A percentile compares a stretch with the other conserved stretches of the same genome.
Evolutionary conservation across 768 basidiomycete genomes (phyloP).

Genomic region (Gloeostereum incarnatum): DNA sequence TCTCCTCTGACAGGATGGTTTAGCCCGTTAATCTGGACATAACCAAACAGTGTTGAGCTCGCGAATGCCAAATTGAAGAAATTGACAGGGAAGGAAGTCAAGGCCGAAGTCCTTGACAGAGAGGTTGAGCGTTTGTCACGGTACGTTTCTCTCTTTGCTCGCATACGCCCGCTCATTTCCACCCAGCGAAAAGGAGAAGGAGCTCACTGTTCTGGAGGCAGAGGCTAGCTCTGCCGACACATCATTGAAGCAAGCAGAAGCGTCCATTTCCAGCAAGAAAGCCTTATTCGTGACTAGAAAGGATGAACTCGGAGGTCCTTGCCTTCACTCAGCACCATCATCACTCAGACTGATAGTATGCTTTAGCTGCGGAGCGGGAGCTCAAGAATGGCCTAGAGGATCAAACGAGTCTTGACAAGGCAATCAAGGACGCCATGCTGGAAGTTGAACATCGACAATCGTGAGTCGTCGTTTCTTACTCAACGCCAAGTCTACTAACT

Average conservation of each 20-base stretch:
- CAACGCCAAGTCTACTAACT: not conserved
- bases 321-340: not conserved
- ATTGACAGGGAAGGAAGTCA: conserved; percentile 42
- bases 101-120: conserved; percentile 60
- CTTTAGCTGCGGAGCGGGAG: conserved; percentile 38
- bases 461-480: conserved; percentile 20
- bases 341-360: not conserved
- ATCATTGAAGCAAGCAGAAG: conserved; percentile 54
- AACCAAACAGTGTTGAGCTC: conserved; percentile 44
- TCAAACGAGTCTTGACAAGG: conserved; percentile 31
- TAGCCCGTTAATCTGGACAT: conserved; percentile 1
- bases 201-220: conserved; percentile 37
- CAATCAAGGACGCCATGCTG: conserved; percentile 31
- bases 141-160: conserved; percentile 29
- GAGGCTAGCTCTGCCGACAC: conserved; percentile 40
- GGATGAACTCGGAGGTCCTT: conserved; percentile 53
- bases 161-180: not conserved
- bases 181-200: conserved; percentile 59
- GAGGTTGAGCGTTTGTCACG: conserved; percentile 50
- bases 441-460: conserved; percentile 35
- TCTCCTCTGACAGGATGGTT: not conserved
- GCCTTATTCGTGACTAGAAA: conserved; percentile 52
- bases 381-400: conserved; percentile 29
- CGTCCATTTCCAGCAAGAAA: conserved; percentile 49
- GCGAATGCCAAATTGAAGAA: conserved; percentile 55